Conservation (phyloP, 2,329 filamentous ascomycete species). For the Magnaporthiopsis poae region DNA sequence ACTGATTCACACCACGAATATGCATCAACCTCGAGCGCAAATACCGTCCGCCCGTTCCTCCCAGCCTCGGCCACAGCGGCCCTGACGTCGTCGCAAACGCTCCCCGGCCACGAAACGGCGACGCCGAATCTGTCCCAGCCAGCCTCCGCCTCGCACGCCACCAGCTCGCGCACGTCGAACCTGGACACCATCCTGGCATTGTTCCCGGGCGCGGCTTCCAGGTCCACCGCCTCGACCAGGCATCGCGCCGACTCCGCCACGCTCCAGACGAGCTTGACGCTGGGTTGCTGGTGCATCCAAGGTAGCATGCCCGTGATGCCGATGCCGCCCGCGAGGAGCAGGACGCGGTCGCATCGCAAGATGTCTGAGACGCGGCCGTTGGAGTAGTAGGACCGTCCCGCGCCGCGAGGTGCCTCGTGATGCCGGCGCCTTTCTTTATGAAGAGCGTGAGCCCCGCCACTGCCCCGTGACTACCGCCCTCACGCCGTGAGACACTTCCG, state of each 20-base stretch:
- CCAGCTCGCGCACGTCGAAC: conserved; percentile 24
- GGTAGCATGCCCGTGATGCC: conserved; percentile 36
- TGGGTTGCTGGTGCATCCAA: conserved; percentile 22
- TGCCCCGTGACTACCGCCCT: no score
- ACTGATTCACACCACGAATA: no score
- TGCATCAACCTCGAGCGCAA: conserved; percentile 15
- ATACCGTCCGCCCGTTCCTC: conserved; percentile 29
- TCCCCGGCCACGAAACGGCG: conserved; percentile 16
- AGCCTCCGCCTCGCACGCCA: conserved; percentile 22
- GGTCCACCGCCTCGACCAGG: conserved; percentile 14
- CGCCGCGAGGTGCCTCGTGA: conserved; percentile 23
- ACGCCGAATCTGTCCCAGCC: not conserved
- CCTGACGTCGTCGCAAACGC: conserved; percentile 20
- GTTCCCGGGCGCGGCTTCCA: conserved; percentile 13
- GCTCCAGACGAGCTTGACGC: conserved; percentile 28
- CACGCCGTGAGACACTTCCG: no score
- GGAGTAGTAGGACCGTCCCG: conserved; percentile 23
- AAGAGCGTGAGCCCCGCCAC: no score
- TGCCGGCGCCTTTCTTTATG: conserved; percentile 21
- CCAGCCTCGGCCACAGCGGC: conserved; percentile 32
- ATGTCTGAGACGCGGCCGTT: conserved; percentile 17
- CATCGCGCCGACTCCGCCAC: conserved; percentile 19
- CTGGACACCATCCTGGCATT: conserved; percentile 21
- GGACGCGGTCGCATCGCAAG: conserved; percentile 24
- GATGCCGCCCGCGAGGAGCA: conserved; percentile 36